Evolutionary conservation across 345 rosid genomes (phyloP), one percentile per base, ranked within the genome.

Genomic region (Sonneratia caseolaris): DNA sequence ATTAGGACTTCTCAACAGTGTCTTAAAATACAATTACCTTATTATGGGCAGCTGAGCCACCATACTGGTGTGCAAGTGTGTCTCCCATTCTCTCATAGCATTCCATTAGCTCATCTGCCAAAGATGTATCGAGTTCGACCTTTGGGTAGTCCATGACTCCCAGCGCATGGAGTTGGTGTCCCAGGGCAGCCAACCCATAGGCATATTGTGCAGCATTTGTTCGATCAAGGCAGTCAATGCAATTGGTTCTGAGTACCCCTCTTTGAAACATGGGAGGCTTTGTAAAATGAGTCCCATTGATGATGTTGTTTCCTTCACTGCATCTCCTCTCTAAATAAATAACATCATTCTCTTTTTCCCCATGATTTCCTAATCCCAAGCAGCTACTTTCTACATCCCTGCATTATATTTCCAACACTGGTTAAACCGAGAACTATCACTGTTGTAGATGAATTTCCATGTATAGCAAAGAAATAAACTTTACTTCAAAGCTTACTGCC

Each of bases 171-270:
- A 92, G 98, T 82, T 96, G 99, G 62, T 75, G 86, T 56, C 97
- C 99, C 71, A 96, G 91, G 66, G 97, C 98, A 78, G 86, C 96
- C 90, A 94, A 84, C 51, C 99, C 97, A 78, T 88, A 96, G 55
- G 98, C 96, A 81, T 86, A 96, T 56, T 96, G 98, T 38, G 99
- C 99, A 79, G 91, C 99, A 86, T 96, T 96, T 80, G 99, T 96
- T 36, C 99, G 96, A 76, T 96, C 99, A 67, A 96, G 88, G 85
- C 98, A 96, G 75, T 96, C 99, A 74, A 96, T 96, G 79, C 99
- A 96, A 80, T 92, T 96, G 77, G 99, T 96, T 81, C 99, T 83
- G 59, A 96, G 85, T 61, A 96, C 99, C 48, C 99, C 99, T 40
- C 49, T 88, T 76, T 96, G 99, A 79, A 92, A 84, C 80, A 47